A percentile compares a stretch with the other conserved stretches of the same genome.
These are phyloP conservation scores for Lepiota brunneoincarnata DNA, from an alignment of 768 basidiomycete species.

Conservation along the genomic window DNA sequence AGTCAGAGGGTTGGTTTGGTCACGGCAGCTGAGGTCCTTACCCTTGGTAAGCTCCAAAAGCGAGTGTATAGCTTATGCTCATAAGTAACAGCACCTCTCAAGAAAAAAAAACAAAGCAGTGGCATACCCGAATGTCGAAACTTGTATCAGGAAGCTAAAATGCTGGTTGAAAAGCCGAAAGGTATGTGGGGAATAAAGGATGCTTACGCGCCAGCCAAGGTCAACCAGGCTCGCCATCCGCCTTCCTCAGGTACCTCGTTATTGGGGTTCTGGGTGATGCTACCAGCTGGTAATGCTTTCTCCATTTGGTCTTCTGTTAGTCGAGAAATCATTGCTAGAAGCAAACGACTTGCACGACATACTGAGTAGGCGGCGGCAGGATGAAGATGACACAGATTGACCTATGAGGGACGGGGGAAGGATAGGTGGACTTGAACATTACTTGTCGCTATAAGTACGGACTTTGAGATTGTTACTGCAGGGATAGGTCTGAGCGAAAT, in stretches of 20 bases:
- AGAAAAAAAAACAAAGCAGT: neutral
- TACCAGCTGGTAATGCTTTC: neutral
- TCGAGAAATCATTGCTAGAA: neutral
- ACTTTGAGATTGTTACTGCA: neutral
- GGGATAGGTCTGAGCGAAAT: neutral
- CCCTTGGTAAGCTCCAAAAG: constrained; percentile 34
- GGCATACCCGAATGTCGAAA: constrained; percentile 1
- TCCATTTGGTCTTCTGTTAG: neutral
- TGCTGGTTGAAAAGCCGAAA: constrained; percentile 20
- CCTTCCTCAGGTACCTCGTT: constrained; percentile 25
- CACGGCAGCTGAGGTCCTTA: constrained; percentile 10
- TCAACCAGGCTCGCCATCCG: constrained; percentile 38
- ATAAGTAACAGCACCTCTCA: constrained; percentile 22
- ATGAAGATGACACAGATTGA: neutral
- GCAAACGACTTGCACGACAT: neutral
- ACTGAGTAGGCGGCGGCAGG: neutral
- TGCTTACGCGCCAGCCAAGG: constrained; percentile 39
- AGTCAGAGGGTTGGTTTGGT: constrained; percentile 6
- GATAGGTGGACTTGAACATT: too few species aligned
- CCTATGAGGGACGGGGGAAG: too few species aligned
- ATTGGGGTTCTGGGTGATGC: neutral
- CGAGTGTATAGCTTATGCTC: constrained; percentile 29
- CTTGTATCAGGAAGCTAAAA: constrained; percentile 32
- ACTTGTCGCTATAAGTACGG: neutral
- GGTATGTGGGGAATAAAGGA: neutral